Conservation (phyloP, 2,329 filamentous ascomycete genomes). For the Phyllosticta citrichinensis region DNA sequence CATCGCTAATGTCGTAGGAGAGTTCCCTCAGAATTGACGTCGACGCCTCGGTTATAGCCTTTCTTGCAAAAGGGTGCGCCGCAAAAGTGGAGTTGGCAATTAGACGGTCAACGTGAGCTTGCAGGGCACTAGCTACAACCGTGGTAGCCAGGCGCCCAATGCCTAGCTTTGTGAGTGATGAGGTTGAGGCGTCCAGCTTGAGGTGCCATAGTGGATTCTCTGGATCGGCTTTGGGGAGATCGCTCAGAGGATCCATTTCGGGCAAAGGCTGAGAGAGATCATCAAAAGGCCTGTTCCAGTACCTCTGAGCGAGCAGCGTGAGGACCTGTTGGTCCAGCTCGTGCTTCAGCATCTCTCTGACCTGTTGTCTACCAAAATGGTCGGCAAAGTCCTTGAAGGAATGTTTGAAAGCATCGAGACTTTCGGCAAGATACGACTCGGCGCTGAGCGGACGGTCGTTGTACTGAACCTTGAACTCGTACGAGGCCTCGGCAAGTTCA, state of each 20-base stretch:
- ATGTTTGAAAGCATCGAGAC: constrained; percentile 92
- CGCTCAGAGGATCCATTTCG: constrained; percentile 63
- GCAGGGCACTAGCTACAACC: constrained; percentile 79
- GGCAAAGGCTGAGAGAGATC: constrained; percentile 58
- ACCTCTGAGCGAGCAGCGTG: constrained; percentile 82
- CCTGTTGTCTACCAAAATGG: constrained; percentile 78
- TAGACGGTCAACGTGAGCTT: constrained; percentile 70
- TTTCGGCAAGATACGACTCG: constrained; percentile 93
- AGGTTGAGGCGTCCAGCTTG: constrained; percentile 85
- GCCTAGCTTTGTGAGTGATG: constrained; percentile 83
- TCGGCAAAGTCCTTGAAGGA: constrained; percentile 92
- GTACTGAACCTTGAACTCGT: constrained; percentile 99
- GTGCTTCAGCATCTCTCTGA: constrained; percentile 78
- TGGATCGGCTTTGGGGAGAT: constrained; percentile 75
- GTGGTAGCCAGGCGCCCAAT: constrained; percentile 88
- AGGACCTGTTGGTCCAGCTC: constrained; percentile 92
- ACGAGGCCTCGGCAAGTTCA: constrained; percentile 91
- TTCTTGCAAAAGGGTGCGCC: constrained; percentile 80
- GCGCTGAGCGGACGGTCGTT: constrained; percentile 92
- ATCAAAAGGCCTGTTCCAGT: constrained; percentile 95
- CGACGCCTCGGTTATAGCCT: constrained; percentile 87
- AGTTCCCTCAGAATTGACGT: constrained; percentile 84
- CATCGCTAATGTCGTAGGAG: constrained; percentile 94
- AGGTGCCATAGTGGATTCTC: constrained; percentile 86
- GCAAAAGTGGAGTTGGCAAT: constrained; percentile 75